phyloP scores from a whole-genome alignment of 73 alveolate species.

The Paramecium caudatum region DNA sequence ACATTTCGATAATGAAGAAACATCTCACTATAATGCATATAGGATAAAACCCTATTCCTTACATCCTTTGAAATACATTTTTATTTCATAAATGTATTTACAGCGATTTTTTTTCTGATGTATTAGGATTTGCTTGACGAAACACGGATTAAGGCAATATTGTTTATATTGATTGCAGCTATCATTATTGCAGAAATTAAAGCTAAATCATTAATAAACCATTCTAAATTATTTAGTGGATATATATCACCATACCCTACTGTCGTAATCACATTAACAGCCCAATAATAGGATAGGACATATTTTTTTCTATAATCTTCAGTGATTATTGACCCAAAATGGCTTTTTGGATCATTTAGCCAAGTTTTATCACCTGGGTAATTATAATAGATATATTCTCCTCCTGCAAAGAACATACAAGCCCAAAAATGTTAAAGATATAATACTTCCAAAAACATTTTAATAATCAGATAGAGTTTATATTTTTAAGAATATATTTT shows the following conservation, averaged over 20 bases:
- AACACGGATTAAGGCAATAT: constrained; percentile 36
- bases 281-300: constrained; percentile 49
- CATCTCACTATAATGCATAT: neutral
- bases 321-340: constrained; percentile 18
- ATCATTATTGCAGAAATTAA: constrained; percentile 30
- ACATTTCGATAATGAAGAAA: neutral
- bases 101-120: neutral
- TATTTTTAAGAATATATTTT: neutral
- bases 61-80: neutral
- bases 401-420: constrained; percentile 51
- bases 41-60: neutral
- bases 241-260: constrained; percentile 59
- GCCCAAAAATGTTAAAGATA: constrained; percentile 48
- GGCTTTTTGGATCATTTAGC: constrained; percentile 8
- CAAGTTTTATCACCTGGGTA: constrained; percentile 25
- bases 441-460: constrained; percentile 36
- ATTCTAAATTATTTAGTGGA: constrained; percentile 40
- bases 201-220: neutral
- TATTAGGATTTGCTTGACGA: neutral
- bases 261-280: constrained; percentile 36
- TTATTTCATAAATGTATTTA: constrained; percentile 30
- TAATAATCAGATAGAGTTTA: neutral
- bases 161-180: constrained; percentile 23
- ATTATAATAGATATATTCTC: constrained; percentile 20
- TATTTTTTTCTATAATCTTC: constrained; percentile 3